Percentiles rank a stretch among this genome's conserved stretches.
Conservation (phyloP, 441 rosid species). For the Gossypium davidsonii region DNA sequence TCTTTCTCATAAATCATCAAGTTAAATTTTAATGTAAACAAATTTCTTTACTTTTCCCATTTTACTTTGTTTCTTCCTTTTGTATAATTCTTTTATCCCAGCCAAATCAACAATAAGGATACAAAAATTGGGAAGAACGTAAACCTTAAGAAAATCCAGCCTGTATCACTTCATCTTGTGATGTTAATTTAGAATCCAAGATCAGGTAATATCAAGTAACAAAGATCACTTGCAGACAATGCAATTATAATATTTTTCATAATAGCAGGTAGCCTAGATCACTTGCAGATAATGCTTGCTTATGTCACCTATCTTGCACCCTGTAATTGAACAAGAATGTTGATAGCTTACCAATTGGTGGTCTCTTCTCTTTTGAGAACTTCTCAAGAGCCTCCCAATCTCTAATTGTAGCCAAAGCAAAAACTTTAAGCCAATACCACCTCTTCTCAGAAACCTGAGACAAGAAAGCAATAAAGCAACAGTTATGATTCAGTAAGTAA, state of each 20-base stretch:
- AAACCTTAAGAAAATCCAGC: neutral
- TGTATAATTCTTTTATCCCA: neutral
- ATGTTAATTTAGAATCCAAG: conserved; percentile 3
- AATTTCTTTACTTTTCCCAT: neutral
- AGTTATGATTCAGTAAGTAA: neutral
- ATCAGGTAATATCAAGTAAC: conserved; percentile 7
- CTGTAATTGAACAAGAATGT: neutral
- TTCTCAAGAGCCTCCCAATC: conserved; percentile 94
- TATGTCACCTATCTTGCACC: neutral
- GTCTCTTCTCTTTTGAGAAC: conserved; percentile 93
- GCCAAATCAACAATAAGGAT: neutral
- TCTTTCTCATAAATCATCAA: neutral
- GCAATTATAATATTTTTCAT: neutral
- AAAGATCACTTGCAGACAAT: neutral
- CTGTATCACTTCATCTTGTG: neutral
- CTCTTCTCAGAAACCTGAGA: conserved; percentile 88
- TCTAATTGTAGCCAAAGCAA: conserved; percentile 85
- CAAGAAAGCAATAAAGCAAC: conserved; percentile 3
- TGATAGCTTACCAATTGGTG: conserved; percentile 63
- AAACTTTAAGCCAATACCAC: conserved; percentile 97
- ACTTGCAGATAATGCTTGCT: neutral
- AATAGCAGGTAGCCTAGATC: neutral
- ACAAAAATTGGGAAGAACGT: neutral
- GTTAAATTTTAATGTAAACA: neutral
- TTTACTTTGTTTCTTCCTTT: neutral